phyloP scores from a whole-genome alignment of 768 basidiomycete genomes.

The Strobilomyces confusus region DNA sequence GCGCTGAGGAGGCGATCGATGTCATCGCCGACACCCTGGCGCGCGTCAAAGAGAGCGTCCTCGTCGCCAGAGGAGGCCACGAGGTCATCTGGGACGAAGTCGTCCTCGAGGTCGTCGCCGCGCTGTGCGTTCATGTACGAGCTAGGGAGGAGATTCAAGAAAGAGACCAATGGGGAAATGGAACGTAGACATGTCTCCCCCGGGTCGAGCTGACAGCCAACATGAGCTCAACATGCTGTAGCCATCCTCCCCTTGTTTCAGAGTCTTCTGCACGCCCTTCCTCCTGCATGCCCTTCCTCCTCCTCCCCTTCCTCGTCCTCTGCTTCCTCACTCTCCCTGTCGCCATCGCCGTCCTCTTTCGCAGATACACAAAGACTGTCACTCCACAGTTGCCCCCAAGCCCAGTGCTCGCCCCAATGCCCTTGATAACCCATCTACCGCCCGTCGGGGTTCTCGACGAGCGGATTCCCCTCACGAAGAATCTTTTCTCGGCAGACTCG shows the following conservation, averaged over 20 bases:
- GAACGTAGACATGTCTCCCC: not conserved
- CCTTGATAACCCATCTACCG: slow-evolving; percentile 14
- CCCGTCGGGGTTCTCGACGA: slow-evolving; percentile 6
- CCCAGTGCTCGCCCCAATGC: slow-evolving; percentile 9
- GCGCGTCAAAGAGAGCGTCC: slow-evolving; percentile 23
- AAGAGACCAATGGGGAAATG: not conserved
- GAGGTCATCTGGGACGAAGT: slow-evolving; percentile 68
- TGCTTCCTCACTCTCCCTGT: slow-evolving; percentile 6
- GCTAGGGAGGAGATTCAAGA: not conserved
- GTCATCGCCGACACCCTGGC: slow-evolving; percentile 32
- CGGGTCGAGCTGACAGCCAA: slow-evolving; percentile 8
- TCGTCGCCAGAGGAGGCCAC: slow-evolving; percentile 65
- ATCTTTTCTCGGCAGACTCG: not conserved
- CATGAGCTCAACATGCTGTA: slow-evolving; percentile 30
- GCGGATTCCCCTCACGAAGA: not conserved
- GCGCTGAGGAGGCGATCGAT: slow-evolving; percentile 41
- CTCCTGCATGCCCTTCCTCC: slow-evolving; percentile 9
- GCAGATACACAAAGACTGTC: too few species aligned
- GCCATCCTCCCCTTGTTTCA: not conserved
- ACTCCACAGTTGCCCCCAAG: not conserved
- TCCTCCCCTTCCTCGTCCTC: not conserved
- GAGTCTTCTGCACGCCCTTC: slow-evolving; percentile 8
- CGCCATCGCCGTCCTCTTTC: slow-evolving; percentile 4
- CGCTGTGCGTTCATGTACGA: slow-evolving; percentile 32
- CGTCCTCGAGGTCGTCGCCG: slow-evolving; percentile 83